phyloP scores from a whole-genome alignment of 495 filamentous ascomycete species.

The Hypoxylon fuscum region DNA sequence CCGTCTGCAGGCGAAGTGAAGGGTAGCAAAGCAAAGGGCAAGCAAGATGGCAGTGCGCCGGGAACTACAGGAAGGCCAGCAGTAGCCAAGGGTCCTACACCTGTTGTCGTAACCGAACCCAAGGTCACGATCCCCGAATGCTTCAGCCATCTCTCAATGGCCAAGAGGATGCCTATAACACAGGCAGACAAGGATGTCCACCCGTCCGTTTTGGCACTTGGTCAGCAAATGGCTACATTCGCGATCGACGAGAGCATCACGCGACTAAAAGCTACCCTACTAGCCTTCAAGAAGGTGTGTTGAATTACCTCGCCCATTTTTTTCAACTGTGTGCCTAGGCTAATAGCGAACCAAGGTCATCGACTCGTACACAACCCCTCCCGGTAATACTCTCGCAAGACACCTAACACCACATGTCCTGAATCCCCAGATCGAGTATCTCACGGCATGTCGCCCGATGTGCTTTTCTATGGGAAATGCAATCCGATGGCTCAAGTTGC shows the following conservation, averaged over 20 bases:
- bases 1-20: slow-evolving; percentile 48
- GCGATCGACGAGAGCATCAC: slow-evolving; percentile 89
- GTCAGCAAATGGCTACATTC: slow-evolving; percentile 90
- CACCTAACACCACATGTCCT: slow-evolving; percentile 92
- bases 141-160: slow-evolving; percentile 86
- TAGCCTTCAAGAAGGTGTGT: slow-evolving; percentile 87
- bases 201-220: slow-evolving; percentile 83
- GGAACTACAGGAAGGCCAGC: slow-evolving; percentile 45
- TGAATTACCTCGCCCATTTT: neutral
- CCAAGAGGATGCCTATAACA: slow-evolving; percentile 74
- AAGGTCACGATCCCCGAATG: slow-evolving; percentile 75
- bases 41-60: slow-evolving; percentile 53
- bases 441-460: slow-evolving; percentile 90
- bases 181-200: slow-evolving; percentile 90
- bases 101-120: slow-evolving; percentile 66
- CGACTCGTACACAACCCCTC: slow-evolving; percentile 87
- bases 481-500: slow-evolving; percentile 90
- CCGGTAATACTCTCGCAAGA: slow-evolving; percentile 80
- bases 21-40: slow-evolving; percentile 57
- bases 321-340: slow-evolving; percentile 14
- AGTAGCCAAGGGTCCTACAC: slow-evolving; percentile 39
- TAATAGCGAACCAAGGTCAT: slow-evolving; percentile 73
- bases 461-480: slow-evolving; percentile 95
- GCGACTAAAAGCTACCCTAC: slow-evolving; percentile 83
- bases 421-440: slow-evolving; percentile 92